Percentiles rank a stretch among this genome's conserved stretches.
Conservation (phyloP, 306 rosid species). For the Pueraria montana region DNA sequence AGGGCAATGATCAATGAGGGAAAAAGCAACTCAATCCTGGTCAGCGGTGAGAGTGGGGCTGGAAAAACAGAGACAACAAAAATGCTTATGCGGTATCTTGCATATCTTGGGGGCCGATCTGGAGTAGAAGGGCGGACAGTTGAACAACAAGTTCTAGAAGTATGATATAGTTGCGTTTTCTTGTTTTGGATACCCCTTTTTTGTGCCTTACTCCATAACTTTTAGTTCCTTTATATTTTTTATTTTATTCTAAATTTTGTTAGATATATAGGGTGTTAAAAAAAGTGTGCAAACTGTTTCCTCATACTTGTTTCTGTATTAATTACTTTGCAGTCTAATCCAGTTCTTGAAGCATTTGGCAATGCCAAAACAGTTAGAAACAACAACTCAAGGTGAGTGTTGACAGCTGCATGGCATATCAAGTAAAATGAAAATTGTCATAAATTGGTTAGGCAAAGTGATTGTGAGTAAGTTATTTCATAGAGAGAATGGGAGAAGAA, state of each 20-base stretch:
- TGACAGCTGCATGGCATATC: slow-evolving; percentile 31
- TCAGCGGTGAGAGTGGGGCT: slow-evolving; percentile 99
- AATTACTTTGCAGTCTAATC: slow-evolving; percentile 86
- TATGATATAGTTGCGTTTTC: slow-evolving; percentile 53
- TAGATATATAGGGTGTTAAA: slow-evolving; percentile 24
- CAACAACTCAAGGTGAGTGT: slow-evolving; percentile 95
- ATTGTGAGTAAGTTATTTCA: slow-evolving; percentile 14
- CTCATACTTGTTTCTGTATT: slow-evolving; percentile 53
- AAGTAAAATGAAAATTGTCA: slow-evolving; percentile 33
- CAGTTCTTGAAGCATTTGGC: slow-evolving; percentile 99
- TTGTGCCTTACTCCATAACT: slow-evolving; percentile 12
- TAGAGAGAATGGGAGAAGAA: neutral
- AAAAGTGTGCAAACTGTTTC: slow-evolving; percentile 20
- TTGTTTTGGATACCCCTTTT: slow-evolving; percentile 41
- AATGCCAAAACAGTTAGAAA: slow-evolving; percentile 99
- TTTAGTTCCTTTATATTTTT: slow-evolving; percentile 38
- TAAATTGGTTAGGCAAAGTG: slow-evolving; percentile 36
- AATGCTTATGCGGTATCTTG: slow-evolving; percentile 99
- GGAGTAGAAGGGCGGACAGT: slow-evolving; percentile 99
- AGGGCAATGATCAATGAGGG: slow-evolving; percentile 99
- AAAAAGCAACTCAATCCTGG: slow-evolving; percentile 98
- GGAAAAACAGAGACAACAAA: slow-evolving; percentile 99
- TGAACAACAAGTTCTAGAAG: slow-evolving; percentile 99
- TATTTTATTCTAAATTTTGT: slow-evolving; percentile 36
- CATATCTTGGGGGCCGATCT: slow-evolving; percentile 98